Evolutionary conservation across 2,329 filamentous ascomycete species (phyloP), one percentile per base, ranked within the genome.

Genomic region (Cladosporium sp.): DNA sequence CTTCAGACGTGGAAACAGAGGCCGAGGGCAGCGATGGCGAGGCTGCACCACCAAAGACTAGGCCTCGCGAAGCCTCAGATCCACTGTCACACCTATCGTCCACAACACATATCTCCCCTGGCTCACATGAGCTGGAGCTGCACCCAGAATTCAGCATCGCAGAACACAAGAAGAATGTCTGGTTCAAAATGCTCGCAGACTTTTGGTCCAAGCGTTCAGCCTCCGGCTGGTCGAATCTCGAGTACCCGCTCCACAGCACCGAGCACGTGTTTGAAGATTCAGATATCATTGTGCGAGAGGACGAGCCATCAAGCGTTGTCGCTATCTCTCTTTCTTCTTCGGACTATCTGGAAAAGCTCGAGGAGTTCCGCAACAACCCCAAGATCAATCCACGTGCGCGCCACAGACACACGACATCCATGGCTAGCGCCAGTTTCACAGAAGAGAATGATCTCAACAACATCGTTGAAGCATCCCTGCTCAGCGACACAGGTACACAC

Each of bases 171-270:
- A 94, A 93, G 72, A 92, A 86, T 58, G 97, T 91, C 45, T 78
- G 97, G 63, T 88, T 99, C 84, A 96, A 95, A 70, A 91, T 97
- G 77, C 80, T 99, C 45, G 94, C 91, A 15, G 97, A 93, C 67
- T 99, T 99, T 73, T 99, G 94, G 94, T 95, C 94, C 2, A 95
- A 99, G 74, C 85, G 94, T 54, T 97, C 94, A 48, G 91, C 95
- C 22, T 97, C 91, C 71, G 92, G 93, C 36, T 99, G 94, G 94
- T 83, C 88, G 5, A 84, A 88, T 20, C 81, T 99, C 19, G 94
- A 99, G 56, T 99, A 99, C 67, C 95, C 95, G 3, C 83, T 97
- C 40, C 72, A 75, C 19, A 68, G 88, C 45, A 90, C 87, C 15
- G 94, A 99, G 70, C 94, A 99, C 71, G 92, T 99, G 48, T 97